Conservation (phyloP, 73 alveolate species). For the Symbiodinium pilosum region DNA sequence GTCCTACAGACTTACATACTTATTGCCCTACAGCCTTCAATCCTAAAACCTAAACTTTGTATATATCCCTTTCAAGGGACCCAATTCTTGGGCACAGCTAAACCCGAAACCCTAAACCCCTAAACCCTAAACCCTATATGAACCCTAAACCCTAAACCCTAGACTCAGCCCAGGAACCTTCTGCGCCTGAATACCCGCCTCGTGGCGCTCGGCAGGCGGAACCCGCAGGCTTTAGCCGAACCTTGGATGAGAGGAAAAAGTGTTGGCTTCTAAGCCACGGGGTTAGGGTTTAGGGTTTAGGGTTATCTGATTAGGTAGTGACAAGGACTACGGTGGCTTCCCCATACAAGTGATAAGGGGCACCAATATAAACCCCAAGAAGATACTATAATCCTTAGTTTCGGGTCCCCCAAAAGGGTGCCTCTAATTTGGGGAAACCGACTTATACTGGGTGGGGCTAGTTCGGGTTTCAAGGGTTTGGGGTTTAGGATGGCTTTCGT, state of each 20-base stretch:
- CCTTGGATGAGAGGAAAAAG: not conserved
- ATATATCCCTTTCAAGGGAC: not conserved
- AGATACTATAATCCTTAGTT: too few relatives aligned
- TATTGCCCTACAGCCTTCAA: not conserved
- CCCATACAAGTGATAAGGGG: too few relatives aligned
- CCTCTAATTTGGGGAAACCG: too few relatives aligned
- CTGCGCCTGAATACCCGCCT: not conserved
- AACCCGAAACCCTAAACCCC: not conserved
- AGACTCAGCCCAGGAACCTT: not conserved
- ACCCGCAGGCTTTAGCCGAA: not conserved
- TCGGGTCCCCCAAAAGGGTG: too few relatives aligned
- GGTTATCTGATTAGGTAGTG: not conserved
- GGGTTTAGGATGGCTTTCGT: too few relatives aligned
- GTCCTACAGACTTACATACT: too few relatives aligned
- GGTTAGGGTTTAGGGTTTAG: not conserved
- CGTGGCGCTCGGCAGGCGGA: not conserved
- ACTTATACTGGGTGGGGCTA: too few relatives aligned
- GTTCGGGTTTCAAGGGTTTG: too few relatives aligned
- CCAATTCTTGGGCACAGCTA: not conserved
- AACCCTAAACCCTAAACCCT: too few relatives aligned
- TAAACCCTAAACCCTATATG: not conserved
- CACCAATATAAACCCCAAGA: too few relatives aligned
- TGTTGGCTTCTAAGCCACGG: not conserved
- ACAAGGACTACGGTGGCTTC: too few relatives aligned
- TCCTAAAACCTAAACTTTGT: not conserved